Percentiles rank a stretch among this genome's conserved stretches.
phyloP scores from a whole-genome alignment of 1,284 basidiomycete genomes.

The Fomitopsis betulina region DNA sequence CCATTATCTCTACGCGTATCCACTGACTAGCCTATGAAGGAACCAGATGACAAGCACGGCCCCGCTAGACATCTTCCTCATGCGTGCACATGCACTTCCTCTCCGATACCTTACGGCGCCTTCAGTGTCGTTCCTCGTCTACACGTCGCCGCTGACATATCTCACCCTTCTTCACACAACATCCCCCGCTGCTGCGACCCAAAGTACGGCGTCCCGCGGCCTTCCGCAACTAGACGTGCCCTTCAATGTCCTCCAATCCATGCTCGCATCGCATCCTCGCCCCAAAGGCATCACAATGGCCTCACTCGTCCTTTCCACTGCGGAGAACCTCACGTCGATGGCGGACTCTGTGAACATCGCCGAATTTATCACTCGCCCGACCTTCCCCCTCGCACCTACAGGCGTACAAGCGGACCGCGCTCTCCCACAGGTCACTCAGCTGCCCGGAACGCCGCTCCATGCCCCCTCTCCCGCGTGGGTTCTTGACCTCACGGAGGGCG shows the following conservation, averaged over 20 bases:
- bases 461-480: constrained; percentile 49
- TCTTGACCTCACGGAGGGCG: constrained; percentile 64
- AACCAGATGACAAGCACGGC: constrained; percentile 20
- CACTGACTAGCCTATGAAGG: neutral
- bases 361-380: constrained; percentile 25
- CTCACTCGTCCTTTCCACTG: constrained; percentile 47
- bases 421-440: constrained; percentile 41
- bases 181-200: constrained; percentile 16
- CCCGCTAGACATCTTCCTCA: constrained; percentile 64
- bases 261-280: constrained; percentile 34
- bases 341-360: constrained; percentile 20
- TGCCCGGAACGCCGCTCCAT: constrained; percentile 20
- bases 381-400: constrained; percentile 34
- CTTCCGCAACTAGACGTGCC: constrained; percentile 44
- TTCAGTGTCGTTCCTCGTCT: constrained; percentile 64
- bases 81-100: constrained; percentile 60
- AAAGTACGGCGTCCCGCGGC: constrained; percentile 4
- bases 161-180: constrained; percentile 47
- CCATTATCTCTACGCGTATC: neutral
- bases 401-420: constrained; percentile 42
- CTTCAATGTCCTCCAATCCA: constrained; percentile 39
- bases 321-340: constrained; percentile 16
- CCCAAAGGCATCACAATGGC: constrained; percentile 50
- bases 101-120: constrained; percentile 63
- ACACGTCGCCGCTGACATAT: constrained; percentile 65